phyloP scores from a whole-genome alignment of 768 basidiomycete genomes.

The Trametes cinnabarina region DNA sequence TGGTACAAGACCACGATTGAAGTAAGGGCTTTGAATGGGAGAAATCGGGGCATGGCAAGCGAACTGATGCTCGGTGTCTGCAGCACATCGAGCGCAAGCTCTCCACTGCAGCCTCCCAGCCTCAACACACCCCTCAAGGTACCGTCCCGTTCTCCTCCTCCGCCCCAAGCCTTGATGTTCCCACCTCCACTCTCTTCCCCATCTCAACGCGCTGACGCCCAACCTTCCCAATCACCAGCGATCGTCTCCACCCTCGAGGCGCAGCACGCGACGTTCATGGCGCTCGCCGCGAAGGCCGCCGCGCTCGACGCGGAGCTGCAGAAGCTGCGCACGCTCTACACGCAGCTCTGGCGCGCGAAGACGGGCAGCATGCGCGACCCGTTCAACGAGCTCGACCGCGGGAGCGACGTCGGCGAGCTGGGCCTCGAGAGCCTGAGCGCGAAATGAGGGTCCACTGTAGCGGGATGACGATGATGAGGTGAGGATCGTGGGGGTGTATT shows the following conservation, averaged over 20 bases:
- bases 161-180: no score
- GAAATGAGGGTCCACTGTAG: constrained; percentile 10
- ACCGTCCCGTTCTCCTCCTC: neutral
- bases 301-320: constrained; percentile 71
- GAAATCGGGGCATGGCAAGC: no score
- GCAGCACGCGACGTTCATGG: constrained; percentile 74
- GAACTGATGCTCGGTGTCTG: neutral
- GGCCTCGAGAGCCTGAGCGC: constrained; percentile 47
- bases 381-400: constrained; percentile 54
- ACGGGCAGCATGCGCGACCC: constrained; percentile 85
- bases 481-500: no score
- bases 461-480: no score
- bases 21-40: no score
- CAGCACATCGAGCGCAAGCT: constrained; percentile 86
- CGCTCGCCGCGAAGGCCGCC: constrained; percentile 75
- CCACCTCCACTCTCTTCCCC: no score
- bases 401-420: constrained; percentile 39
- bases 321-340: constrained; percentile 72
- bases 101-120: constrained; percentile 59
- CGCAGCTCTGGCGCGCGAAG: constrained; percentile 74
- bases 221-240: constrained; percentile 39
- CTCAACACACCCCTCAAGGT: constrained; percentile 77
- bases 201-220: no score
- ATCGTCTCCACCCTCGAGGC: constrained; percentile 77
- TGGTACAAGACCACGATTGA: constrained; percentile 85